Evolutionary conservation across 2,329 filamentous ascomycete species (phyloP).

Genomic region (Fusarium sp.): DNA sequence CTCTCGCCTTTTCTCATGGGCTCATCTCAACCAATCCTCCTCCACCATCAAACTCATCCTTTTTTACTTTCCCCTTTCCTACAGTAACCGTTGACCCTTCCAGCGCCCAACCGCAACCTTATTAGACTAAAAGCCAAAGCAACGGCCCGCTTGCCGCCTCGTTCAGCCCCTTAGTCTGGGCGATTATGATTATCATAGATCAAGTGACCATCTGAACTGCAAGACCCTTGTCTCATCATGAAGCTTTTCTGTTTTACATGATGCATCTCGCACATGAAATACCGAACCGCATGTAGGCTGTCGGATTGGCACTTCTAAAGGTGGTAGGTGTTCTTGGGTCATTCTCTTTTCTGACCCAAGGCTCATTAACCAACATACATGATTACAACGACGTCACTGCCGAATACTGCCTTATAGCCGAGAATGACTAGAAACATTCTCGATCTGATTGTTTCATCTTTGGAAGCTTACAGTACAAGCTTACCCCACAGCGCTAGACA

Average conservation of each 20-base stretch:
- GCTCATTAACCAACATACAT: neutral
- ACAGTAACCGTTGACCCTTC: neutral
- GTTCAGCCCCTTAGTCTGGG: conserved; percentile 11
- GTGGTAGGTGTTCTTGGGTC: neutral
- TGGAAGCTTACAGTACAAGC: neutral
- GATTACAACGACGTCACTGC: neutral
- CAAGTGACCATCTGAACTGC: conserved; percentile 34
- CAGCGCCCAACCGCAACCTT: conserved; percentile 6
- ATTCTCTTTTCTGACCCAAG: neutral
- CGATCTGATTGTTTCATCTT: conserved; percentile 15
- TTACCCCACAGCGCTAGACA: conserved; percentile 33
- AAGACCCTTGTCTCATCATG: conserved; percentile 20
- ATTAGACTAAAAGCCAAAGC: conserved; percentile 5
- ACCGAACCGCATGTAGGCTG: neutral
- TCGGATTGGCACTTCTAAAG: neutral
- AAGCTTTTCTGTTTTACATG: conserved; percentile 15
- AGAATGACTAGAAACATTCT: neutral
- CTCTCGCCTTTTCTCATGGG: conserved; percentile 6
- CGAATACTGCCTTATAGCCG: neutral
- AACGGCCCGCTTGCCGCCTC: conserved; percentile 18
- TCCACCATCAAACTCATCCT: conserved; percentile 13
- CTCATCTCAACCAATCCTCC: conserved; percentile 31
- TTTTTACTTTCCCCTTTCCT: conserved; percentile 14
- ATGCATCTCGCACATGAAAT: conserved; percentile 8
- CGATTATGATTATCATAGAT: conserved; percentile 12